These are phyloP conservation scores for Parastagonospora nodorum DNA, from an alignment of 2,329 filamentous ascomycete species.

Conservation along the genomic window DNA sequence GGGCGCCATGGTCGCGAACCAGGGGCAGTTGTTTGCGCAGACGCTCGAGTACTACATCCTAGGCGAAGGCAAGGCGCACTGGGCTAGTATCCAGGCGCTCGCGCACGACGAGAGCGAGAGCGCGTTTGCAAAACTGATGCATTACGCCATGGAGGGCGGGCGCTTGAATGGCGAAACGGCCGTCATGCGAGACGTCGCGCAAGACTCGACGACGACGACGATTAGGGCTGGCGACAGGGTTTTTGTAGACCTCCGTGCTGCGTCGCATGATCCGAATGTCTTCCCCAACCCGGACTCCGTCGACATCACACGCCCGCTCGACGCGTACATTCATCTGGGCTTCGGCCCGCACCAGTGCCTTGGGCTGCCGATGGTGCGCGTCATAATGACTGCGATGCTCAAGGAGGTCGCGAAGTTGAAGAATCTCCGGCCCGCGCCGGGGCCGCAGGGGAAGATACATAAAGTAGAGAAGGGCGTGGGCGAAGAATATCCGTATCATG, in stretches of 20 bases:
- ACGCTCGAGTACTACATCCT: conserved; percentile 62
- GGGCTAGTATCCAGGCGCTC: conserved; percentile 55
- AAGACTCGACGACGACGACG: conserved; percentile 34
- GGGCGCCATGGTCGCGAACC: conserved; percentile 59
- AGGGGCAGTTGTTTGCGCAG: conserved; percentile 63
- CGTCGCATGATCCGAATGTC: conserved; percentile 46
- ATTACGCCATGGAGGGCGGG: conserved; percentile 56
- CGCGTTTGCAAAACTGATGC: conserved; percentile 54
- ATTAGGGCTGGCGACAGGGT: conserved; percentile 47
- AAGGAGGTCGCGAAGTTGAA: conserved; percentile 50
- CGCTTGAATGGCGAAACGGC: conserved; percentile 52
- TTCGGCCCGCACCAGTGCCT: conserved; percentile 51
- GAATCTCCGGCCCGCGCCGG: conserved; percentile 46
- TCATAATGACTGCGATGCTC: conserved; percentile 53
- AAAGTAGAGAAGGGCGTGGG: conserved; percentile 46
- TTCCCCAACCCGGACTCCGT: conserved; percentile 51
- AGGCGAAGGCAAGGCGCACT: conserved; percentile 54
- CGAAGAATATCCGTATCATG: conserved; percentile 45
- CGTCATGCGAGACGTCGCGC: conserved; percentile 46
- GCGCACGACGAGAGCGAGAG: conserved; percentile 49
- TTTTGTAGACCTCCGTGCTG: conserved; percentile 51
- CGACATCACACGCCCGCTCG: conserved; percentile 45
- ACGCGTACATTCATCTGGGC: conserved; percentile 53
- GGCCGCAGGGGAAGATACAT: conserved; percentile 48
- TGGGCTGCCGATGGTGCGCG: conserved; percentile 49